Conservation (phyloP, 352 stramenopile genomes). For the Pythium rishiriense region DNA sequence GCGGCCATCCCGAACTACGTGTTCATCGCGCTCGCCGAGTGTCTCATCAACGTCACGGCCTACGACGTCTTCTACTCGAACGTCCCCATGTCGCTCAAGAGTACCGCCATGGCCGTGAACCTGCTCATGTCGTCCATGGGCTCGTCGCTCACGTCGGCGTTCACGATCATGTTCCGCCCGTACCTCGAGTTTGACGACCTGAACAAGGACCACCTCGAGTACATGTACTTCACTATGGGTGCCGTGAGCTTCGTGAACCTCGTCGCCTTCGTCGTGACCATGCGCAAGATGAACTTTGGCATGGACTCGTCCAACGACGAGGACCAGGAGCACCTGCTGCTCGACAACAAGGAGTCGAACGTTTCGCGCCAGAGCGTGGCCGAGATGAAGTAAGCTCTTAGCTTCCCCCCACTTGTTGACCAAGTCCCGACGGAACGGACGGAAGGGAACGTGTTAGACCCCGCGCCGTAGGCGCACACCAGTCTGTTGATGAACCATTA, state of each 20-base stretch:
- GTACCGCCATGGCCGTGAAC: slow-evolving; percentile 57
- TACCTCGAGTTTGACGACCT: too few relatives aligned
- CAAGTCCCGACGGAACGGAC: too few relatives aligned
- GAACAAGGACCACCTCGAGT: too few relatives aligned
- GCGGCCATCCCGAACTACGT: slow-evolving; percentile 58
- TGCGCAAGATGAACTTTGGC: too few relatives aligned
- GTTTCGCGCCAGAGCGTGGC: slow-evolving; percentile 23
- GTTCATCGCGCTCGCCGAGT: slow-evolving; percentile 57
- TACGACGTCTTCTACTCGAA: slow-evolving; percentile 69
- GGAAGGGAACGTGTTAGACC: too few relatives aligned
- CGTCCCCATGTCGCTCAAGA: slow-evolving; percentile 63
- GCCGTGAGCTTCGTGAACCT: too few relatives aligned
- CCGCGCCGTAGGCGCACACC: too few relatives aligned
- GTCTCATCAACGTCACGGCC: slow-evolving; percentile 63
- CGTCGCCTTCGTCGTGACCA: slow-evolving; percentile 30
- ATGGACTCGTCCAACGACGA: slow-evolving; percentile 51
- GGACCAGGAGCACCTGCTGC: slow-evolving; percentile 21
- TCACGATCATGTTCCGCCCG: too few relatives aligned
- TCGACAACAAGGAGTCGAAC: slow-evolving; percentile 24
- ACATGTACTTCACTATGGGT: too few relatives aligned
- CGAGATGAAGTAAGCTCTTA: slow-evolving; percentile 18
- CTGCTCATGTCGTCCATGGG: slow-evolving; percentile 63
- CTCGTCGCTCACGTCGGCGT: slow-evolving; percentile 49
- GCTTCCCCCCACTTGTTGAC: too few relatives aligned
- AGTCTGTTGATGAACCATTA: too few relatives aligned